A percentile compares a stretch with the other conserved stretches of the same genome.
These are phyloP conservation scores for Ustulina deusta DNA, from an alignment of 2,329 filamentous ascomycete species.

Conservation along the genomic window DNA sequence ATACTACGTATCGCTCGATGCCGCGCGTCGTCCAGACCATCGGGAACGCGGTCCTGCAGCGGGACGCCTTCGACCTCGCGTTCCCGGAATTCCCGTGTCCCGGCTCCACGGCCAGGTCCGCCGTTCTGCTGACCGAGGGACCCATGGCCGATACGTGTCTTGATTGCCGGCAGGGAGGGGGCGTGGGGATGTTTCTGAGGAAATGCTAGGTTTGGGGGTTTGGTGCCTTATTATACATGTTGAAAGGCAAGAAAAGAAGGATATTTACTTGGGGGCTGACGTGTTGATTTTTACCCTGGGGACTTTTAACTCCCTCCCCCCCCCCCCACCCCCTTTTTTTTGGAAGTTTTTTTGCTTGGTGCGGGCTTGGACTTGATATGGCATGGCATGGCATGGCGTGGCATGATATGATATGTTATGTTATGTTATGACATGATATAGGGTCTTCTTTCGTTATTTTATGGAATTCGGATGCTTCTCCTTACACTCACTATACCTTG, in stretches of 20 bases:
- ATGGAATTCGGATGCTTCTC: constrained; percentile 18
- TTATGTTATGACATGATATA: background rate
- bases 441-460: constrained; percentile 21
- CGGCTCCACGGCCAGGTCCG: constrained; percentile 27
- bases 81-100: constrained; percentile 45
- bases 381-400: background rate
- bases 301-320: constrained; percentile 18
- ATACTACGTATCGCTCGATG: constrained; percentile 41
- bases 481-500: background rate
- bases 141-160: constrained; percentile 44
- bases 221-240: background rate
- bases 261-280: constrained; percentile 25
- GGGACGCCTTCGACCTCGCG: constrained; percentile 24
- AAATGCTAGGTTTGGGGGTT: constrained; percentile 39
- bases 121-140: constrained; percentile 41
- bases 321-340: background rate
- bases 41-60: constrained; percentile 25
- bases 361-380: background rate
- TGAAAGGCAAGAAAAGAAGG: background rate
- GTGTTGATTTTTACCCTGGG: constrained; percentile 4
- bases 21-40: constrained; percentile 42
- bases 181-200: constrained; percentile 43
- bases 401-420: background rate
- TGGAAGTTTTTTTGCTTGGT: constrained; percentile 6
- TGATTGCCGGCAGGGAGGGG: constrained; percentile 39